These are phyloP conservation scores for Pyrenochaeta sp. DNA, from an alignment of 2,329 filamentous ascomycete genomes.

Conservation along the genomic window DNA sequence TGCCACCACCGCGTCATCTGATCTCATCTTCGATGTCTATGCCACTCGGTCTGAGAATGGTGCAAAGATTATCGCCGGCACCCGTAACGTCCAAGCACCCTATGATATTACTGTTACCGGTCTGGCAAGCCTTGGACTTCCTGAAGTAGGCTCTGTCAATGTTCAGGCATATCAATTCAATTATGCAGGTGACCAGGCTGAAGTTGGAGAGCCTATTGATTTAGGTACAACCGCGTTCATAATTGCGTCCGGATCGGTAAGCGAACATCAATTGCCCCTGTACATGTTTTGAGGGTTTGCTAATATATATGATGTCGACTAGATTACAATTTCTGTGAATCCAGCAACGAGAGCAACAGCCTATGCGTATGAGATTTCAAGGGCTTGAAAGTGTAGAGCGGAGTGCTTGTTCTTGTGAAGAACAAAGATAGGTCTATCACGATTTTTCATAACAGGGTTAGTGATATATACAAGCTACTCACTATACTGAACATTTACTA, in stretches of 20 bases:
- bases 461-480: no score
- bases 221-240: no score
- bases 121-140: conserved; percentile 45
- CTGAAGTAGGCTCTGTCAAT: conserved; percentile 12
- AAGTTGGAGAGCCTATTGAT: no score
- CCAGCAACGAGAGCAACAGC: conserved; percentile 5
- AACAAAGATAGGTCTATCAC: no score
- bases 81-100: conserved; percentile 38
- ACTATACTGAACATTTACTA: no score
- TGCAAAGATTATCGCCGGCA: conserved; percentile 50
- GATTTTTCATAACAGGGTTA: no score
- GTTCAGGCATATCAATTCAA: neutral
- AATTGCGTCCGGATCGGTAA: no score
- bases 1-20: conserved; percentile 46
- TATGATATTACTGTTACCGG: conserved; percentile 48
- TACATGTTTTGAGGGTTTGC: neutral
- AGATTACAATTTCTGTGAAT: conserved; percentile 7
- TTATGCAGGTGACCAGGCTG: neutral
- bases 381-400: no score
- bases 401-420: no score
- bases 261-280: no score
- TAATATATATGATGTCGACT: neutral
- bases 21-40: conserved; percentile 40
- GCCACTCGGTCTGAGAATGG: conserved; percentile 42
- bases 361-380: conserved; percentile 9